A percentile compares a stretch with the other conserved stretches of the same genome.
Conservation (phyloP, 768 basidiomycete genomes). For the Gymnopilus dilepis region DNA sequence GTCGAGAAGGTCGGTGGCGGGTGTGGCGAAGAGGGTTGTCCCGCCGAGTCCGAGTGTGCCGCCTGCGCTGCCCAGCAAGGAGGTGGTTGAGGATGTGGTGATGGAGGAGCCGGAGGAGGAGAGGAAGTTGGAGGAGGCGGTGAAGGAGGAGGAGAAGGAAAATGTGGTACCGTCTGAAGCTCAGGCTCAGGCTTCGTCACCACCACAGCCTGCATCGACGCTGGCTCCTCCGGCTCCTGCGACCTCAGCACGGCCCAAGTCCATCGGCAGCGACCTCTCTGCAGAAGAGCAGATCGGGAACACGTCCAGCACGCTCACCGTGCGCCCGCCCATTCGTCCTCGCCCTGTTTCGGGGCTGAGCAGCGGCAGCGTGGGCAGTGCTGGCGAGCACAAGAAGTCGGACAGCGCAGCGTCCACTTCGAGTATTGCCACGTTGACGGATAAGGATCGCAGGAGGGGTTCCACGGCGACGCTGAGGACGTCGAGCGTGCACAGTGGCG, state of each 20-base stretch:
- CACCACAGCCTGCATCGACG: background rate
- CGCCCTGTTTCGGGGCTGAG: slow-evolving; percentile 19
- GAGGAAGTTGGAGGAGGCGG: background rate
- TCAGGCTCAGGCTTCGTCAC: no score
- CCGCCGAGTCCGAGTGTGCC: background rate
- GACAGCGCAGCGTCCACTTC: slow-evolving; percentile 48
- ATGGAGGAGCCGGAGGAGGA: background rate
- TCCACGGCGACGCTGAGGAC: slow-evolving; percentile 55
- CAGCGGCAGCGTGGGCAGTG: background rate
- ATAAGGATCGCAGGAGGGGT: slow-evolving; percentile 28
- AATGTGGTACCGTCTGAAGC: slow-evolving; percentile 2
- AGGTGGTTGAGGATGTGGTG: background rate
- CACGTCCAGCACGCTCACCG: slow-evolving; percentile 30
- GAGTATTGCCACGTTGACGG: slow-evolving; percentile 46
- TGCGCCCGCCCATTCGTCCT: slow-evolving; percentile 28
- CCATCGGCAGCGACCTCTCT: slow-evolving; percentile 11
- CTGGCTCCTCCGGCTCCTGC: background rate
- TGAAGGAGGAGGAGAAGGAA: slow-evolving; percentile 10
- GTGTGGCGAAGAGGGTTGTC: background rate
- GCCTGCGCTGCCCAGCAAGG: slow-evolving; percentile 15
- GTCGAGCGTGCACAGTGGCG: background rate
- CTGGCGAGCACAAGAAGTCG: slow-evolving; percentile 48
- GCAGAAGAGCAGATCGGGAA: slow-evolving; percentile 20
- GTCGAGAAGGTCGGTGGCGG: background rate
- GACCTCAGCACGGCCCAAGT: background rate